These are phyloP conservation scores for Porcisia deanei DNA, from an alignment of 208 protist species.

Conservation along the genomic window DNA sequence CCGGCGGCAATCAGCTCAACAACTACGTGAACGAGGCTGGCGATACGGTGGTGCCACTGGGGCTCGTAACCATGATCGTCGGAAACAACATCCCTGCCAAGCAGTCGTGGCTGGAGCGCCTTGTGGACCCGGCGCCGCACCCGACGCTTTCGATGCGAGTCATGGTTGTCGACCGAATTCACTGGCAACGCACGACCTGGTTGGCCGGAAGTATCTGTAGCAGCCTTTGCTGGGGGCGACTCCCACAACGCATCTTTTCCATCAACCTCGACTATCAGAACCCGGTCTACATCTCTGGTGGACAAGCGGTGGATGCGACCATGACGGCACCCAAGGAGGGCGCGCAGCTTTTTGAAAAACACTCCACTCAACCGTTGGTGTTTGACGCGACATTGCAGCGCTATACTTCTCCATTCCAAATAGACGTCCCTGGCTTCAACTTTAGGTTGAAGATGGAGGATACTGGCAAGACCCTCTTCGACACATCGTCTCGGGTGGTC, in stretches of 20 bases:
- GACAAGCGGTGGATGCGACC: not conserved
- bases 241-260: slow-evolving; percentile 78
- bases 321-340: not conserved
- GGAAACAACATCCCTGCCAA: slow-evolving; percentile 65
- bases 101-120: slow-evolving; percentile 52
- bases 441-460: slow-evolving; percentile 69
- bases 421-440: slow-evolving; percentile 57
- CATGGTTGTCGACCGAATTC: slow-evolving; percentile 77
- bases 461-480: slow-evolving; percentile 60
- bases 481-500: slow-evolving; percentile 44
- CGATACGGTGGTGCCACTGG: slow-evolving; percentile 61
- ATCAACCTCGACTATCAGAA: slow-evolving; percentile 78
- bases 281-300: slow-evolving; percentile 52
- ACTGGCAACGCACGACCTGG: slow-evolving; percentile 87
- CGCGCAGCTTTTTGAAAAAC: not conserved
- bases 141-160: slow-evolving; percentile 72
- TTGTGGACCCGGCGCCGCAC: slow-evolving; percentile 74
- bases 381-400: slow-evolving; percentile 45
- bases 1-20: slow-evolving; percentile 39
- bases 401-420: slow-evolving; percentile 54
- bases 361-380: slow-evolving; percentile 16
- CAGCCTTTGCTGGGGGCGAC: slow-evolving; percentile 74
- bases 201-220: slow-evolving; percentile 67
- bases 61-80: slow-evolving; percentile 76
- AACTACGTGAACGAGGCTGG: slow-evolving; percentile 43